Evolutionary conservation across 2,329 filamentous ascomycete genomes (phyloP), one percentile per base, ranked within the genome.

Genomic region (Phoma sp.): DNA sequence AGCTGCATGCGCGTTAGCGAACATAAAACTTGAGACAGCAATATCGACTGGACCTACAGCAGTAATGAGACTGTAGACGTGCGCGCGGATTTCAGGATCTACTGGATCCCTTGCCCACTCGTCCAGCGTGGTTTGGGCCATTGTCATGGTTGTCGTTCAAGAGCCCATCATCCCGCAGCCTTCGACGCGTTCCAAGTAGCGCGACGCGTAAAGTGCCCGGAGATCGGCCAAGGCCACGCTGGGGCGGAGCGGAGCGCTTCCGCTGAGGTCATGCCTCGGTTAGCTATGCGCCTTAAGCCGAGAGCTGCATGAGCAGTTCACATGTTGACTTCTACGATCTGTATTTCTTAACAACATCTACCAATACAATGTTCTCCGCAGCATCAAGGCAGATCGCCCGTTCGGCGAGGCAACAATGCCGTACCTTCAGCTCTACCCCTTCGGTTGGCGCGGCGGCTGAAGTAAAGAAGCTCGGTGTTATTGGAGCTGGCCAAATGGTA

Each of bases 401-500:
- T 11, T 60, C 56, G 35, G 58, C 47, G 14, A 61, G 60, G 50
- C 63, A 64, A 54, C 72, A 75, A 72, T 74, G 72, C 62, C 77
- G 78, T 43, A 57, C 62, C 68, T 96, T 96, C 78, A 93, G 89
- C 79, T 87, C 86, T 30, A 86, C 84, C 35, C 76, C 86, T 39
- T 78, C 81, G 40, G 50, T 70, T 11, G 81, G 83, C 66, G 86
- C 85, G 59, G 80, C 80, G 57, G 86, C 87, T 51, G 86, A 93
- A 70, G 88, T 99, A 58, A 96, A 93, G 79, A 89, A 85, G 63
- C 79, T 99, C 37, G 95, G 93, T 70, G 93, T 99, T 44, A 83
- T 99, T 70, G 95, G 95, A 62, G 93, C 93, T 47, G 95, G 95
- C 25, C 95, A 98, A 75, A 97, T 98, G 93, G 93, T 96, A 77